Evolutionary conservation across 1,284 basidiomycete species (phyloP).

Genomic region (Cryptococcus hybrid): DNA sequence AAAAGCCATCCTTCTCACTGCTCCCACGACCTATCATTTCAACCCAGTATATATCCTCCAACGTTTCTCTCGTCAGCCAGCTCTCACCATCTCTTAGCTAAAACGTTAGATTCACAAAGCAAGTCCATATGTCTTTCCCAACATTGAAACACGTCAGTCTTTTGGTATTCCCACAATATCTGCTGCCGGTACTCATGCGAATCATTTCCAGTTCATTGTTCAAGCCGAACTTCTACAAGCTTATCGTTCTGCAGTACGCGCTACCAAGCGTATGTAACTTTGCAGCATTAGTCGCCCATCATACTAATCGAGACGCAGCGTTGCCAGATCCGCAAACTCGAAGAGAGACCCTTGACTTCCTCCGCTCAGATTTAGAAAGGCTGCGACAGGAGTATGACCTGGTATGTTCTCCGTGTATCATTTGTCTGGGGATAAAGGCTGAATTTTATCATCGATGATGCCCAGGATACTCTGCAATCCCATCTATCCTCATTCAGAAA

Average conservation of each 20-base stretch:
- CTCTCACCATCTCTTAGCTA: too few species aligned
- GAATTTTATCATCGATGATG: neutral
- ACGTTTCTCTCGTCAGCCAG: too few species aligned
- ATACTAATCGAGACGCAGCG: conserved; percentile 19
- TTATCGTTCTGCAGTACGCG: conserved; percentile 44
- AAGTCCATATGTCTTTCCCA: conserved; percentile 4
- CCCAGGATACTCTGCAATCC: conserved; percentile 25
- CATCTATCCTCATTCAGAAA: conserved; percentile 33
- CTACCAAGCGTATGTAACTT: conserved; percentile 43
- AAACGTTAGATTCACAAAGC: too few species aligned
- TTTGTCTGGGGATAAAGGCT: neutral
- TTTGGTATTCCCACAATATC: neutral
- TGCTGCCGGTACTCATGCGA: neutral
- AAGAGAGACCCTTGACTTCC: conserved; percentile 48
- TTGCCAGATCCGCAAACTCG: conserved; percentile 42
- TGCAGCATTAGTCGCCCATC: neutral
- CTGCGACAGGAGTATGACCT: conserved; percentile 34
- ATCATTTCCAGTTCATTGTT: conserved; percentile 39
- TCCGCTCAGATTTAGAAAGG: conserved; percentile 43
- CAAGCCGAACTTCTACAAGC: conserved; percentile 42
- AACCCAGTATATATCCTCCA: too few species aligned
- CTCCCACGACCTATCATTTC: too few species aligned
- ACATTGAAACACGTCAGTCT: conserved; percentile 38
- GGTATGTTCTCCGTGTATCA: conserved; percentile 20
- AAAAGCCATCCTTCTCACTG: too few species aligned